A percentile compares a stretch with the other conserved stretches of the same genome.
Evolutionary conservation across 148 eudicot species (phyloP).

Genomic region (Vaccinium macrocarpon): DNA sequence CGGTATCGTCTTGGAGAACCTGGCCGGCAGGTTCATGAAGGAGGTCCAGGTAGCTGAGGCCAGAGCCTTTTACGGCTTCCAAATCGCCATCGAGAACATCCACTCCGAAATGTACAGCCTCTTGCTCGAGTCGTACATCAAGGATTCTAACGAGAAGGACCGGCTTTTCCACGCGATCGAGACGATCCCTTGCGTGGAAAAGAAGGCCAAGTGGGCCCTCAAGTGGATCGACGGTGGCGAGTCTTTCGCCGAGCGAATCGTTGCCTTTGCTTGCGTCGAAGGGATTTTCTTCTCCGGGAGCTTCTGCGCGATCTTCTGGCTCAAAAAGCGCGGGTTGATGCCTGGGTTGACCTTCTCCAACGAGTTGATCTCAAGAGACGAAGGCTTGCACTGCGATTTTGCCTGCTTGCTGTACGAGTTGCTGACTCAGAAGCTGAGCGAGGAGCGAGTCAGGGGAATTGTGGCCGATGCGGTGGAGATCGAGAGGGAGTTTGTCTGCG

Average conservation of each 20-base stretch:
- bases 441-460: conserved; percentile 22
- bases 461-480: conserved; percentile 21
- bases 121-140: conserved; percentile 45
- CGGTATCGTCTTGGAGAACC: conserved; percentile 62
- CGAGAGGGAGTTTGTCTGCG: conserved; percentile 25
- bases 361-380: conserved; percentile 22
- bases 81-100: conserved; percentile 62
- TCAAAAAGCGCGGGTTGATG: conserved; percentile 23
- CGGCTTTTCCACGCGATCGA: conserved; percentile 21
- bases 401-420: conserved; percentile 23
- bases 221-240: conserved; percentile 24
- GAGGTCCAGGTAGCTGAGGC: conserved; percentile 66
- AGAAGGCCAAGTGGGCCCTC: conserved; percentile 24
- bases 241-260: conserved; percentile 20
- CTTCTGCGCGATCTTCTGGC: conserved; percentile 29
- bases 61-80: conserved; percentile 57
- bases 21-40: conserved; percentile 59
- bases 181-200: conserved; percentile 23
- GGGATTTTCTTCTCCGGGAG: conserved; percentile 30
- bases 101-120: conserved; percentile 64
- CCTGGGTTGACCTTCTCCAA: conserved; percentile 22
- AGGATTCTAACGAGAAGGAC: conserved; percentile 31
- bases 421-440: conserved; percentile 19
- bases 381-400: conserved; percentile 24
- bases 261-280: conserved; percentile 26